phyloP scores from a whole-genome alignment of 768 basidiomycete genomes.

The Phylloporus scabripes region DNA sequence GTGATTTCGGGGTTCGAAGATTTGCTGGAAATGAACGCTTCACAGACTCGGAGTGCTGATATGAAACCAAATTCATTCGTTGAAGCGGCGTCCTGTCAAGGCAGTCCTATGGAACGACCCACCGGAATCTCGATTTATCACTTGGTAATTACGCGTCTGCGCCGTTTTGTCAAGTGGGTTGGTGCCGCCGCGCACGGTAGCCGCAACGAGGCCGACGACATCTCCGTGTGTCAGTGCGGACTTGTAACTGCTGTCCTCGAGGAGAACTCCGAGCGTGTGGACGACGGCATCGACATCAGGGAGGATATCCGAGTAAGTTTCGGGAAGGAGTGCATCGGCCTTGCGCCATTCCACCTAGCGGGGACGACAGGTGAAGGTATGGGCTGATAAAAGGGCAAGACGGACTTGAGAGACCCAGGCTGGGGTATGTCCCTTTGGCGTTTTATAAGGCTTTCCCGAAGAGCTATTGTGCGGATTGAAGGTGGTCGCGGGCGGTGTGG shows the following conservation, averaged over 20 bases:
- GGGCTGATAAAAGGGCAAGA: slow-evolving; percentile 5
- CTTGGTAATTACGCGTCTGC: slow-evolving; percentile 57
- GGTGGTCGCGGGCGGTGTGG: not conserved
- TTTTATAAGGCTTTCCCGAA: slow-evolving; percentile 79
- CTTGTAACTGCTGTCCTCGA: slow-evolving; percentile 83
- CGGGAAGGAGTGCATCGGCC: slow-evolving; percentile 76
- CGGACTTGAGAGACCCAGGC: slow-evolving; percentile 76
- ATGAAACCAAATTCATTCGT: slow-evolving; percentile 10
- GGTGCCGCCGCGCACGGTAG: slow-evolving; percentile 38
- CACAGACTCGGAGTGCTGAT: slow-evolving; percentile 68
- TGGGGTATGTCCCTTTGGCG: slow-evolving; percentile 86
- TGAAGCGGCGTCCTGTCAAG: slow-evolving; percentile 1
- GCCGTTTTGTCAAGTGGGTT: slow-evolving; percentile 58
- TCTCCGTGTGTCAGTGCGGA: slow-evolving; percentile 56
- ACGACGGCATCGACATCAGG: slow-evolving; percentile 71
- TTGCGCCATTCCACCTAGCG: slow-evolving; percentile 80
- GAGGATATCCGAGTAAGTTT: slow-evolving; percentile 65
- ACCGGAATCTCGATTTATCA: slow-evolving; percentile 89
- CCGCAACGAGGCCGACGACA: slow-evolving; percentile 44
- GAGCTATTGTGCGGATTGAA: slow-evolving; percentile 45
- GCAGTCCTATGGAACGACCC: slow-evolving; percentile 23
- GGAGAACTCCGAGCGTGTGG: slow-evolving; percentile 87
- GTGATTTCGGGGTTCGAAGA: slow-evolving; percentile 25
- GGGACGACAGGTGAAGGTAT: slow-evolving; percentile 5
- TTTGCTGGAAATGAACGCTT: slow-evolving; percentile 57